These are phyloP conservation scores for Leptomonas pyrrhocoris DNA, from an alignment of 208 protist species.

Conservation along the genomic window DNA sequence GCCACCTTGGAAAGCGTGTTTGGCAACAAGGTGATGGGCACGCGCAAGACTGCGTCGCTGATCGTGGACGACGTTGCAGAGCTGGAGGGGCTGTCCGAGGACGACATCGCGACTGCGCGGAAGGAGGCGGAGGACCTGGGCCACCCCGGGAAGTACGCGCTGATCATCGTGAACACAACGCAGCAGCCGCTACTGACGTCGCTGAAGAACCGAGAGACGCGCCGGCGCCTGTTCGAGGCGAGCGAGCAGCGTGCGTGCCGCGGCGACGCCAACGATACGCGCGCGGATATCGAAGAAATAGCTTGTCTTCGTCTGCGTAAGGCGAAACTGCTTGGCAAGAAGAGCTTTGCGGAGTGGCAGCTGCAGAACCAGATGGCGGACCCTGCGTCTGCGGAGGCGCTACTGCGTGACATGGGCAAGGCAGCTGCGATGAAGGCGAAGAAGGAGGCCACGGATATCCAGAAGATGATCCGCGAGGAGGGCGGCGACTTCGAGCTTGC, in stretches of 20 bases:
- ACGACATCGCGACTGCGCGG: constrained; percentile 34
- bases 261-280: constrained; percentile 33
- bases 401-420: constrained; percentile 32
- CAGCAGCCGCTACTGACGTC: constrained; percentile 53
- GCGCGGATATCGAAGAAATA: constrained; percentile 31
- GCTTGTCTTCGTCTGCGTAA: constrained; percentile 44
- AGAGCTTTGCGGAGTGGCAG: constrained; percentile 56
- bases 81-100: constrained; percentile 46
- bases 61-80: constrained; percentile 41
- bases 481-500: constrained; percentile 40
- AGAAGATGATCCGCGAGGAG: constrained; percentile 28
- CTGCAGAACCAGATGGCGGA: constrained; percentile 60
- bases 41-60: constrained; percentile 34
- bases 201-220: constrained; percentile 45
- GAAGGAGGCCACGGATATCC: constrained; percentile 44
- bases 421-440: constrained; percentile 2
- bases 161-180: constrained; percentile 55
- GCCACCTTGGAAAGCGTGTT: constrained; percentile 46
- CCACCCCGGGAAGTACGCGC: constrained; percentile 47
- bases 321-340: constrained; percentile 47
- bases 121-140: constrained; percentile 40
- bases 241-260: constrained; percentile 26
- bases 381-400: constrained; percentile 22
- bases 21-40: constrained; percentile 40
- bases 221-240: constrained; percentile 43